Evolutionary conservation across 2,329 filamentous ascomycete genomes (phyloP).

Genomic region (Fusarium armeniacum): DNA sequence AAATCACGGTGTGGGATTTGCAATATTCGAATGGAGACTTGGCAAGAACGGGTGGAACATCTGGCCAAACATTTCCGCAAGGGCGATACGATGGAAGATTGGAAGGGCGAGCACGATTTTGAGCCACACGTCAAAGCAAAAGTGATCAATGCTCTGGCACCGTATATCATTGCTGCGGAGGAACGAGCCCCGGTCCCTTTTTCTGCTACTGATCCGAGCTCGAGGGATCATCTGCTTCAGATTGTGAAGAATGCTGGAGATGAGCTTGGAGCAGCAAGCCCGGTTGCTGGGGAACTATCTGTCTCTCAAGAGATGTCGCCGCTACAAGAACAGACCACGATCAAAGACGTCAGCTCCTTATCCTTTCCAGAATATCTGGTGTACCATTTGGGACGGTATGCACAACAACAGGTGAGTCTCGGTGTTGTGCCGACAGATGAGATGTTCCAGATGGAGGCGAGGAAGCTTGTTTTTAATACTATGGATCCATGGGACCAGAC

Average conservation of each 20-base stretch:
- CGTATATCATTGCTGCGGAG: conserved; percentile 49
- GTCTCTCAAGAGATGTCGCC: not conserved
- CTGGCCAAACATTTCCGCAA: conserved; percentile 49
- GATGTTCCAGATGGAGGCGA: conserved; percentile 50
- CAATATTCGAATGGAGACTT: conserved; percentile 41
- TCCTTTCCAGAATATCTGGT: conserved; percentile 40
- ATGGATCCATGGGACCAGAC: conserved; percentile 49
- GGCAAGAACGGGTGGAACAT: conserved; percentile 50
- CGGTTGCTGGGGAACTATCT: not conserved
- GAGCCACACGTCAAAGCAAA: conserved; percentile 40
- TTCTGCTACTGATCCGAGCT: conserved; percentile 45
- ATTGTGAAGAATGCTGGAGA: conserved; percentile 21
- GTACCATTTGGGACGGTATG: conserved; percentile 42
- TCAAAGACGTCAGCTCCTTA: conserved; percentile 1
- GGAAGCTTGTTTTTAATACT: conserved; percentile 46
- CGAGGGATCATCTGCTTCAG: conserved; percentile 44
- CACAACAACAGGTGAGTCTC: conserved; percentile 40
- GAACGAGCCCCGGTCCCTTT: conserved; percentile 46
- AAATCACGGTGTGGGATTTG: conserved; percentile 53
- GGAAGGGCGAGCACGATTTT: conserved; percentile 51
- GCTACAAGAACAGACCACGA: not conserved
- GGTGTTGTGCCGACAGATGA: conserved; percentile 47
- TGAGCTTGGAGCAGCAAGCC: not conserved
- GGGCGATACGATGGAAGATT: conserved; percentile 50
- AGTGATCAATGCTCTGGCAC: conserved; percentile 47